phyloP scores from a whole-genome alignment of 2,329 filamentous ascomycete genomes.

The Fusarium brachygibbosum region DNA sequence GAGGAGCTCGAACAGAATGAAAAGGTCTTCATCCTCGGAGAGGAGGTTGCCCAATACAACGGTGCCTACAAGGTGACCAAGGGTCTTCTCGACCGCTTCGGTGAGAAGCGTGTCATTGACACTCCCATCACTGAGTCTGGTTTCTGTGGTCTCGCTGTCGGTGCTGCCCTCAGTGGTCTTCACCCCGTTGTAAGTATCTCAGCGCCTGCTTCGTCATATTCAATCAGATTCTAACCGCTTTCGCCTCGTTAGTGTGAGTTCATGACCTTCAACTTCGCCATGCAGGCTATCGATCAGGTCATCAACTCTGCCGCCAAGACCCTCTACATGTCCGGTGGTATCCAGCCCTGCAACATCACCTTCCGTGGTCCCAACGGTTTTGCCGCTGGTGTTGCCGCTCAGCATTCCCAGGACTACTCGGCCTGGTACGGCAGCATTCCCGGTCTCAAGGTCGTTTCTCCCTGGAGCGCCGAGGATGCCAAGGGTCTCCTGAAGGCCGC shows the following conservation, averaged over 20 bases:
- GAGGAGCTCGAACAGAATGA: conserved; percentile 96
- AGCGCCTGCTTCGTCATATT: conserved; percentile 1
- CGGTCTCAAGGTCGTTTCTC: conserved; percentile 94
- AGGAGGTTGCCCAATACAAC: conserved; percentile 99
- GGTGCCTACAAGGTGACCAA: conserved; percentile 99
- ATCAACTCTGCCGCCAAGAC: conserved; percentile 99
- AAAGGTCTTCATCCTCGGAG: conserved; percentile 95
- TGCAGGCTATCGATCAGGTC: conserved; percentile 99
- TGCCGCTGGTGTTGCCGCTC: conserved; percentile 92
- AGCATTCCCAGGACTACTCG: conserved; percentile 99
- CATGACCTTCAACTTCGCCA: conserved; percentile 99
- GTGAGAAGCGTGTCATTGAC: conserved; percentile 97
- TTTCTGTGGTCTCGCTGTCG: conserved; percentile 93
- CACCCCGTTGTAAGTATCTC: conserved; percentile 84
- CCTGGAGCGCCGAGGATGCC: conserved; percentile 97
- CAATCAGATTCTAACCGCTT: conserved; percentile 21
- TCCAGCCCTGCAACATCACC: conserved; percentile 99
- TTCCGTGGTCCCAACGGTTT: conserved; percentile 99
- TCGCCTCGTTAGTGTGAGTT: conserved; percentile 84
- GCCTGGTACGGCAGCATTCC: conserved; percentile 99
- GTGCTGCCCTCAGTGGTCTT: conserved; percentile 93
- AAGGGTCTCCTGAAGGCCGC: conserved; percentile 98
- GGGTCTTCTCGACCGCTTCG: conserved; percentile 95
- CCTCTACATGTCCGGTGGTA: conserved; percentile 99
- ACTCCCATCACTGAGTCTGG: conserved; percentile 98